Evolutionary conservation across 2,329 filamentous ascomycete species (phyloP).

Genomic region (Anthostomella pinea): DNA sequence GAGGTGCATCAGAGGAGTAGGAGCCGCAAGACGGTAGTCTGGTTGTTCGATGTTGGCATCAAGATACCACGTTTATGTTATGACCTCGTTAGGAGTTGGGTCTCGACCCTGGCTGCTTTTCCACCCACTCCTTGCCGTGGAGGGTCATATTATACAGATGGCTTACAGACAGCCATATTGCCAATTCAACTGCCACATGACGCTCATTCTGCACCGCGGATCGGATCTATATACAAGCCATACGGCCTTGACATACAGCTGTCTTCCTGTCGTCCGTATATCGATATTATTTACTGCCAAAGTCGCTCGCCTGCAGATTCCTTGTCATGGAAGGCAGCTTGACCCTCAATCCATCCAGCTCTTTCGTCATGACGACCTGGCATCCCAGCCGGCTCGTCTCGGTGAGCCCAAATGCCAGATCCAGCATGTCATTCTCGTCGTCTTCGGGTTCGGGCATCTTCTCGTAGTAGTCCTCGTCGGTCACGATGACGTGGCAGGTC

Average conservation of each 20-base stretch:
- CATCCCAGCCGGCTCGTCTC: conserved; percentile 83
- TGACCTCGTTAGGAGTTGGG: conserved; percentile 25
- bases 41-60: conserved; percentile 1
- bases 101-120: conserved; percentile 16
- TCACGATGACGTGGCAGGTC: conserved; percentile 86
- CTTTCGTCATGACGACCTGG: conserved; percentile 88
- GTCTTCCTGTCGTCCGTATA: not conserved
- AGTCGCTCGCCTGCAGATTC: conserved; percentile 94
- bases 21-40: too few species aligned
- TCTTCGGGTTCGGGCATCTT: conserved; percentile 75
- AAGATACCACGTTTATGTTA: conserved; percentile 15
- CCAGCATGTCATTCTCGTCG: conserved; percentile 87
- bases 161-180: conserved; percentile 9
- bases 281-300: conserved; percentile 39
- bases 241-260: not conserved
- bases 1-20: conserved; percentile 49
- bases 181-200: not conserved
- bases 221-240: conserved; percentile 1
- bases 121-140: conserved; percentile 4
- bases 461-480: conserved; percentile 70
- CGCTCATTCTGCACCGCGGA: not conserved
- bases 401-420: conserved; percentile 84
- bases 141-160: conserved; percentile 22
- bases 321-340: conserved; percentile 89
- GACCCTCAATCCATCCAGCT: conserved; percentile 82